These are phyloP conservation scores for Vanrija humicola DNA, from an alignment of 1,284 basidiomycete species.

Conservation along the genomic window DNA sequence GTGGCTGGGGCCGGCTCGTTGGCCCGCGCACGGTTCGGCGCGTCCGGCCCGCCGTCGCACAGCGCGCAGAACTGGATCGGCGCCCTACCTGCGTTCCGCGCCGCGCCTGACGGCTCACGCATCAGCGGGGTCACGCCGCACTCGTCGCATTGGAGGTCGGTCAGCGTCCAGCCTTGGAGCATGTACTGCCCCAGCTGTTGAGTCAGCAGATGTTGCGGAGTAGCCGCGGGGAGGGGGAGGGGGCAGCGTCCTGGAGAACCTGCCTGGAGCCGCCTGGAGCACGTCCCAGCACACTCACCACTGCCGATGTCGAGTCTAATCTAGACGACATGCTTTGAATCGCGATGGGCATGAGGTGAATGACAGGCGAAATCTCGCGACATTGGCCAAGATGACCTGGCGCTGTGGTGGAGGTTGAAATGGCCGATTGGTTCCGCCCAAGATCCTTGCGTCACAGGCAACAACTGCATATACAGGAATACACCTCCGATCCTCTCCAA, in stretches of 20 bases:
- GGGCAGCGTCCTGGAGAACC: neutral
- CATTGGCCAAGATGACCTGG: too few species aligned
- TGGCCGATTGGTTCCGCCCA: too few species aligned
- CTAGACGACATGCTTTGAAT: conserved; percentile 32
- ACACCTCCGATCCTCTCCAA: too few species aligned
- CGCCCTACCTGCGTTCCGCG: conserved; percentile 24
- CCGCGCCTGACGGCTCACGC: conserved; percentile 39
- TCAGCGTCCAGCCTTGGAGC: conserved; percentile 50
- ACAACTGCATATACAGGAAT: too few species aligned
- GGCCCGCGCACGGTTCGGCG: neutral
- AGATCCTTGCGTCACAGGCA: too few species aligned
- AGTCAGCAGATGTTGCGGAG: neutral
- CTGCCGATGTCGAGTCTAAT: conserved; percentile 39
- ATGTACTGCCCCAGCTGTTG: conserved; percentile 50
- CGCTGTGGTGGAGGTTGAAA: too few species aligned
- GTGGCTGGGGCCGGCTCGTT: neutral
- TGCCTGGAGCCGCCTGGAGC: neutral
- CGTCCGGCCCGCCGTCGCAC: conserved; percentile 46
- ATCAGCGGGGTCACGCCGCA: conserved; percentile 46
- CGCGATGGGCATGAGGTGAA: conserved; percentile 24
- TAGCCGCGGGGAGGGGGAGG: neutral
- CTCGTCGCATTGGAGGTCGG: conserved; percentile 41
- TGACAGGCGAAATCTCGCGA: neutral
- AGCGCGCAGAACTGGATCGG: conserved; percentile 47
- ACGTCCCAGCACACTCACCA: conserved; percentile 23